Base-by-base conservation (phyloP, 2,329 filamentous ascomycete genomes). In the Fusarium bulbicola region DNA sequence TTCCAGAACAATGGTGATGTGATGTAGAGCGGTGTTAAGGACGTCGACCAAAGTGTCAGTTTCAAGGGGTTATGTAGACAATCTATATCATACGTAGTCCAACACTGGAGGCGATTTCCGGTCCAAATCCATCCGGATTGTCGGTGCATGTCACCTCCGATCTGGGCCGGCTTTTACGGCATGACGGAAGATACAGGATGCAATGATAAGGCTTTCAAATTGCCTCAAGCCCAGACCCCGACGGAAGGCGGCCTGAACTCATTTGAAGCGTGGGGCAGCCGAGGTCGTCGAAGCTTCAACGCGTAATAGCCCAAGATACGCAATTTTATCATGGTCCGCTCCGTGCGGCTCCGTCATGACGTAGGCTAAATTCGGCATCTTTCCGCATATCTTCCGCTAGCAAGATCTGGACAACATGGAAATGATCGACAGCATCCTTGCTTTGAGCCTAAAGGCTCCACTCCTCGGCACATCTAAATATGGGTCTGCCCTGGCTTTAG, bases 391-490 rank as follows among this genome's bases (percentile, higher is more conserved):
- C 24, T 59, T 30, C 45, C 56, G 50, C 34, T 7, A 13, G 7
- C 5, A n/a, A 28, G 10, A 39, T 53, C 50, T 53, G 20, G 3
- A 39, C 14, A 10, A 37, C 37, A 59, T 45, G 12, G 50, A 66
- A 6, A 24, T 24, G 36, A 57, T 47, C 63, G 34, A 63, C 59
- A 47, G 5, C 9, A 43, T 39, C 30, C 47, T 26, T 49, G 36
- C 9, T 13, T 21, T 39, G 5, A 46, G 14, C n/a, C 30, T 64
- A 13, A 42, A 16, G 15, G 13, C 12, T 53, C 64, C 64, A 53
- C 62, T 12, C 39, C 53, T 67, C 64, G 53, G 64, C 37, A 67
- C 34, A 24, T 40, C 18, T 28, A 53, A 46, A 32, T 32, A 36
- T 53, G 63, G 63, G 28, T 14, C 26, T 32, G 20, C 21, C 24